phyloP scores from a whole-genome alignment of 1,284 basidiomycete genomes.

The Porogramme epimiltina region DNA sequence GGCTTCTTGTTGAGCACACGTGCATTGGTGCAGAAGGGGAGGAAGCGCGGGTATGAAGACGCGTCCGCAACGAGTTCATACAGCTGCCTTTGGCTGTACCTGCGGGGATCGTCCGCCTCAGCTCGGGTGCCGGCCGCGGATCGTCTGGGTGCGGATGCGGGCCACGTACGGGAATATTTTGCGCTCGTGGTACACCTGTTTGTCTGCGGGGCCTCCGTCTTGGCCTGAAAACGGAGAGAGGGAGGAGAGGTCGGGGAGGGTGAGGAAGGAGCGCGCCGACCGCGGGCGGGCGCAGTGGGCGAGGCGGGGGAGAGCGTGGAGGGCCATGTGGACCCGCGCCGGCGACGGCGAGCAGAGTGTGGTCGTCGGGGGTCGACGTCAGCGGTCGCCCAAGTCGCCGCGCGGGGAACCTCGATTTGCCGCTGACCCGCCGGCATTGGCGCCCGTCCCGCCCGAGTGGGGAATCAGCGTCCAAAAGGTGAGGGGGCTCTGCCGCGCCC shows the following conservation, averaged over 20 bases:
- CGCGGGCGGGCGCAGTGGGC: constrained; percentile 3
- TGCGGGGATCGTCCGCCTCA: constrained; percentile 32
- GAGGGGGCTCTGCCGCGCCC: background rate
- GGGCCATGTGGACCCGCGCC: background rate
- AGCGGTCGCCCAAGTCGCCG: no score
- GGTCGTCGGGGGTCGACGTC: no score
- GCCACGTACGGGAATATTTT: constrained; percentile 78
- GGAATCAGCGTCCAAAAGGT: no score
- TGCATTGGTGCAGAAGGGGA: constrained; percentile 88
- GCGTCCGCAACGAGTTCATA: constrained; percentile 90
- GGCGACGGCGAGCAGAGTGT: background rate
- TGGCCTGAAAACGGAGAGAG: constrained; percentile 38
- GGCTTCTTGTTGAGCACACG: constrained; percentile 56
- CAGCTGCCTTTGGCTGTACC: constrained; percentile 75
- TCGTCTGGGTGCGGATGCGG: constrained; percentile 2
- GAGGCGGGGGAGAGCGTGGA: constrained; percentile 25
- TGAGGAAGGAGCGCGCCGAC: constrained; percentile 38
- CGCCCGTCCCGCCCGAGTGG: no score
- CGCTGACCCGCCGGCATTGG: background rate
- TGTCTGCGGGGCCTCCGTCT: constrained; percentile 25
- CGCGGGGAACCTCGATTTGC: background rate
- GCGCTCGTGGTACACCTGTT: constrained; percentile 56
- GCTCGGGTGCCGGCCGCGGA: constrained; percentile 1
- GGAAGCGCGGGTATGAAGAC: constrained; percentile 81
- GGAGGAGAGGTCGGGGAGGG: constrained; percentile 41